phyloP scores from a whole-genome alignment of 1,284 basidiomycete genomes.

The Tetrapyrgos nigripes region DNA sequence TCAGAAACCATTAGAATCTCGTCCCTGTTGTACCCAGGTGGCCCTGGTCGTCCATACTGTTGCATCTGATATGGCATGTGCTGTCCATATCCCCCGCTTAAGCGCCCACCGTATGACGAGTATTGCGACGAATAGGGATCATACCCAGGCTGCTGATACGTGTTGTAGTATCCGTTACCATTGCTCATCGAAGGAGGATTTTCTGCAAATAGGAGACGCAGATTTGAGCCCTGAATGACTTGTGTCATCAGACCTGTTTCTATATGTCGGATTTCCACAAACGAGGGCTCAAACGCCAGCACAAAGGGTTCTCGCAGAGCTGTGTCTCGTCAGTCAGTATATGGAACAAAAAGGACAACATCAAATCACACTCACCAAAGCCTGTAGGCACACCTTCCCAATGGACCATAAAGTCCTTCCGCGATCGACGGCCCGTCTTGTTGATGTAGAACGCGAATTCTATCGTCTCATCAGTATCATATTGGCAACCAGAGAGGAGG shows the following conservation, averaged over 20 bases:
- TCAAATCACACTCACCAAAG: slow-evolving; percentile 72
- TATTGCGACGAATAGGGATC: slow-evolving; percentile 2
- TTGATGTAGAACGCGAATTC: slow-evolving; percentile 99
- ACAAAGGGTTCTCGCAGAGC: slow-evolving; percentile 98
- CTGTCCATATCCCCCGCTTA: slow-evolving; percentile 36
- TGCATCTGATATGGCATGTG: slow-evolving; percentile 35
- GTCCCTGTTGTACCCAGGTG: slow-evolving; percentile 64
- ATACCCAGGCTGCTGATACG: slow-evolving; percentile 36
- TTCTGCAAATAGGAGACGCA: slow-evolving; percentile 93
- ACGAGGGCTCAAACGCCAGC: slow-evolving; percentile 95
- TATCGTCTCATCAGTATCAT: slow-evolving; percentile 37
- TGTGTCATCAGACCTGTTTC: slow-evolving; percentile 93
- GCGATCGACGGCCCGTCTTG: slow-evolving; percentile 92
- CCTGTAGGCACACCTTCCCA: slow-evolving; percentile 97
- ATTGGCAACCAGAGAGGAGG: not conserved
- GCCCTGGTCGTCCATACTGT: slow-evolving; percentile 44
- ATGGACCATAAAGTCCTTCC: slow-evolving; percentile 92
- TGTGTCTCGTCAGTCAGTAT: slow-evolving; percentile 34
- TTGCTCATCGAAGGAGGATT: slow-evolving; percentile 86
- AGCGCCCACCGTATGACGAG: slow-evolving; percentile 7
- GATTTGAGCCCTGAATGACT: slow-evolving; percentile 92
- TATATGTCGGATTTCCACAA: slow-evolving; percentile 97
- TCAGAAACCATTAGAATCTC: slow-evolving; percentile 85
- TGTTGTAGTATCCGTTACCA: slow-evolving; percentile 32
- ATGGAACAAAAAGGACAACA: slow-evolving; percentile 5